Evolutionary conservation across 768 basidiomycete genomes (phyloP), one percentile per base, ranked within the genome.

Genomic region (Serendipita indica): DNA sequence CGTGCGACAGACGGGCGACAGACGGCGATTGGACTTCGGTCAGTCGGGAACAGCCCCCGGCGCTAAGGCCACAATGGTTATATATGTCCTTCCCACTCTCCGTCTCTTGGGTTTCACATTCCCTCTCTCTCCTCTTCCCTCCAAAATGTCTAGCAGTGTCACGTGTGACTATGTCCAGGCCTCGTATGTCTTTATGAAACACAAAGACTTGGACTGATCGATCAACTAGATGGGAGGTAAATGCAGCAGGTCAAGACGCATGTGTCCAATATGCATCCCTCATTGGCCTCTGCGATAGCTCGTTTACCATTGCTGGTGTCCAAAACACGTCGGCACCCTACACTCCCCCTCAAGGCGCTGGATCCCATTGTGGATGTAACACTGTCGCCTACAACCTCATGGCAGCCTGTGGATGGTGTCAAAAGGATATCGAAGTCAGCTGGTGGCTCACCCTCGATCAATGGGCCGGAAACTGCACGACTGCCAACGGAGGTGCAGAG

Each of bases 321-420:
- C 12, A 10, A 20, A 14, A 10, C 16, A 25, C 13, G 13, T 16
- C 45, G 45, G 12, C 45, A 12, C 25, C 14, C 22, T 16, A 46
- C 13, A 16, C 45, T 16, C 45, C 45, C 12, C 13, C 12, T 20
- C 12, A 14, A 16, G 45, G 12, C 45, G 12, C 16, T 20, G 45
- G 14, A 2, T 25, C 16, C 12, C 12, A 39, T 39, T 37, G 35
- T n/a, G 35, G 10, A 37, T 37, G 35, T n/a, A 37, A 37, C 35
- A 37, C n/a, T 37, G 35, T 37, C 10, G 35, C 35, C n/a, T 37
- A 37, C 35, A 37, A 37, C 35, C 35, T 46, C 45, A 10, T 12
- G 22, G 45, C 45, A 10, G 45, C 45, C 25, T 46, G 45, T 46
- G 45, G 45, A 12, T 46, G 45, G 45, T 46, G 45, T 20, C 45